Evolutionary conservation across 148 eudicot species (phyloP).

Genomic region (Persicaria maculosa): DNA sequence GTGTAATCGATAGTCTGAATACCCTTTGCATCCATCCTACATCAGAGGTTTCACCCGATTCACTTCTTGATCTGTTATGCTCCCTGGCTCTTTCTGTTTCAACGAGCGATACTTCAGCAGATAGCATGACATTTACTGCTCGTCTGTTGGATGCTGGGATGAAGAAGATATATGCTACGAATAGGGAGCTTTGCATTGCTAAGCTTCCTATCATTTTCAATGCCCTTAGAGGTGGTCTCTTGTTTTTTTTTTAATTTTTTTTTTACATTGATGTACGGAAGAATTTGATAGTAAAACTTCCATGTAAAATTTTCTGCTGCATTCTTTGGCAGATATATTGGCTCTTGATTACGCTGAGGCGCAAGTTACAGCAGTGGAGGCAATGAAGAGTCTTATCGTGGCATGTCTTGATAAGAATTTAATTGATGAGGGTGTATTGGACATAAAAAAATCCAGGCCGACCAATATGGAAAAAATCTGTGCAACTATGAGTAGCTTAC

Average conservation of each 20-base stretch:
- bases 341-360: constrained; percentile 82
- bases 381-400: constrained; percentile 62
- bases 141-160: constrained; percentile 79
- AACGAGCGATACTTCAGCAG: constrained; percentile 64
- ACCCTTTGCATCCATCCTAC: constrained; percentile 51
- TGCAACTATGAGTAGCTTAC: constrained; percentile 67
- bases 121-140: constrained; percentile 75
- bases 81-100: constrained; percentile 43
- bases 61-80: constrained; percentile 62
- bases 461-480: constrained; percentile 72
- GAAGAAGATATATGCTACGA: constrained; percentile 50
- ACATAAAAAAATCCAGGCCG: constrained; percentile 44
- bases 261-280: not conserved
- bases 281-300: not conserved
- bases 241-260: not conserved
- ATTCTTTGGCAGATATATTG: constrained; percentile 55
- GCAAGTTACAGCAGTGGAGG: constrained; percentile 59
- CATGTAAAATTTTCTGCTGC: constrained; percentile 12
- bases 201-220: constrained; percentile 76
- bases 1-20: constrained; percentile 64
- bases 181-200: constrained; percentile 53
- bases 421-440: constrained; percentile 47
- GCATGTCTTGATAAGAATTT: constrained; percentile 72
- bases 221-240: constrained; percentile 58
- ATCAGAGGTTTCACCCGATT: constrained; percentile 60